phyloP scores from a whole-genome alignment of 1,284 basidiomycete species.

The Pisolithus thermaeus region DNA sequence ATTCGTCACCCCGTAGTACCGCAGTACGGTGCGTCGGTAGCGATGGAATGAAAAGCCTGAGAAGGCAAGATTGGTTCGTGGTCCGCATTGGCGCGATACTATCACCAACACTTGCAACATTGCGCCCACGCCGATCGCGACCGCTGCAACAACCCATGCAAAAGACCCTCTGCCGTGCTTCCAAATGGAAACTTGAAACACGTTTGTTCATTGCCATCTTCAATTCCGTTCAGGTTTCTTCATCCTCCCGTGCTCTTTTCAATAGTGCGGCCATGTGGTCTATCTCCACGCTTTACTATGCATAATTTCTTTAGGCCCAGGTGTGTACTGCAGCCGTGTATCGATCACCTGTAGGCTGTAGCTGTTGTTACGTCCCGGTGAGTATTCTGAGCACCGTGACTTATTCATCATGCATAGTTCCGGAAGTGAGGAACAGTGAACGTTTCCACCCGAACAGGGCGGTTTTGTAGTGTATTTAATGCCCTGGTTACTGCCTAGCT shows the following conservation, averaged over 20 bases:
- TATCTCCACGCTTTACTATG: conserved; percentile 6
- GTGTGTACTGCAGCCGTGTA: no score
- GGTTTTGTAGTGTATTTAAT: no score
- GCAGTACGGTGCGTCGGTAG: no score
- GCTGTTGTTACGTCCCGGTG: conserved; percentile 17
- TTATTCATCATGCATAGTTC: no score
- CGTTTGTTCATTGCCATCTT: conserved; percentile 61
- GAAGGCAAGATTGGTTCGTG: not conserved
- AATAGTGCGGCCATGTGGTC: conserved; percentile 27
- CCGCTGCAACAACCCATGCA: conserved; percentile 71
- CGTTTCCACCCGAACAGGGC: no score
- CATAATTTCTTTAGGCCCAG: no score
- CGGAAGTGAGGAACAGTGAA: no score
- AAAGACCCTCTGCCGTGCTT: conserved; percentile 60
- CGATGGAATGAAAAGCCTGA: conserved; percentile 34
- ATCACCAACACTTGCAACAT: conserved; percentile 42
- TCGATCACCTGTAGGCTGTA: no score
- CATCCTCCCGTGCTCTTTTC: conserved; percentile 56
- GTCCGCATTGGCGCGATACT: not conserved
- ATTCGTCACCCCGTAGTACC: no score
- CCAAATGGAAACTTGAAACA: conserved; percentile 41
- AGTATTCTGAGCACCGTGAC: not conserved
- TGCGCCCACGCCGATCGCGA: conserved; percentile 66
- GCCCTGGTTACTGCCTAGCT: no score
- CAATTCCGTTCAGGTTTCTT: conserved; percentile 38